These are phyloP conservation scores for Arachis monticola DNA, from an alignment of 331 rosid species.

Conservation along the genomic window DNA sequence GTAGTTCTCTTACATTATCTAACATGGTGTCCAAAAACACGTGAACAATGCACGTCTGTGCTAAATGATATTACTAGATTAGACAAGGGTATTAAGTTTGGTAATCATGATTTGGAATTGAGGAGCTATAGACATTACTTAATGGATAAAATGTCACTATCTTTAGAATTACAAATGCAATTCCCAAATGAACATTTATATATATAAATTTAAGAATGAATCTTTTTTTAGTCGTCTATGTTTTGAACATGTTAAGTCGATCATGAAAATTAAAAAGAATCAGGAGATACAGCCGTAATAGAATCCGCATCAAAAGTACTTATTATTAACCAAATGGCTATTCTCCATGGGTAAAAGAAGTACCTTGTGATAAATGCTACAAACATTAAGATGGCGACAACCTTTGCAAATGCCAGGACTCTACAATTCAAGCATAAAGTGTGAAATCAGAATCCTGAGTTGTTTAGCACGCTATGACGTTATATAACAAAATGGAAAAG, in stretches of 20 bases:
- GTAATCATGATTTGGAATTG: conserved; percentile 20
- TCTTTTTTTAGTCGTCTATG: neutral
- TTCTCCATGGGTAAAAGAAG: conserved; percentile 34
- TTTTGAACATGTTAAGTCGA: conserved; percentile 16
- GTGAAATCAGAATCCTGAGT: conserved; percentile 20
- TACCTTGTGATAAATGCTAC: conserved; percentile 94
- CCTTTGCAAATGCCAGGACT: conserved; percentile 75
- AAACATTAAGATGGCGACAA: conserved; percentile 90
- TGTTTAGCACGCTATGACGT: conserved; percentile 4
- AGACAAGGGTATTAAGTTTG: conserved; percentile 17
- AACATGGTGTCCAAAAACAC: conserved; percentile 7
- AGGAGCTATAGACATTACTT: conserved; percentile 18
- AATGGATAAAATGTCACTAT: conserved; percentile 27
- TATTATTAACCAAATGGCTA: conserved; percentile 5
- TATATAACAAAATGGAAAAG: conserved; percentile 31
- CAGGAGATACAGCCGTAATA: conserved; percentile 1
- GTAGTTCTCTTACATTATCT: conserved; percentile 4
- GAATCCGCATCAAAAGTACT: conserved; percentile 8
- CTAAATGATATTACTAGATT: conserved; percentile 18
- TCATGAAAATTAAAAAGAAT: conserved; percentile 19
- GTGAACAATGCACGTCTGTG: neutral
- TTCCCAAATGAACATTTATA: neutral
- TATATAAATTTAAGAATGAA: conserved; percentile 5
- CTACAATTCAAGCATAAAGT: conserved; percentile 53
- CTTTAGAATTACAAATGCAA: conserved; percentile 19